Percentiles rank a stretch among this genome's conserved stretches.
Evolutionary conservation across 257 asterid species (phyloP).

Genomic region (Solanum pimpinellifolium): DNA sequence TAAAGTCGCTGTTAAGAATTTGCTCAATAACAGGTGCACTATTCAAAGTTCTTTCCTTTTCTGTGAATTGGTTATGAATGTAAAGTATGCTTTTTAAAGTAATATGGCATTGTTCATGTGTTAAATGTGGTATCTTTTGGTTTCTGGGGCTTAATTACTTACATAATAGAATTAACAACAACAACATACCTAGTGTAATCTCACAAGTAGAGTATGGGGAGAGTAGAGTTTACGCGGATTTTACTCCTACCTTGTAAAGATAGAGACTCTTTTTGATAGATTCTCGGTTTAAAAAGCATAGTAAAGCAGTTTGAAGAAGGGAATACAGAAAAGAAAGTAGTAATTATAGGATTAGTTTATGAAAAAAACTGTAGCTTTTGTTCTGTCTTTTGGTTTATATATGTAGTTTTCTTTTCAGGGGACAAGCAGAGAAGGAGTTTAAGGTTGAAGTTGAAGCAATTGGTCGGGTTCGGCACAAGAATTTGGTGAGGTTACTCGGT

Average conservation of each 20-base stretch:
- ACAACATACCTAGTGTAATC: not conserved
- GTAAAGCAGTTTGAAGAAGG: not conserved
- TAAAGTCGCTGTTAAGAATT: constrained; percentile 68
- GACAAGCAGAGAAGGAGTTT: constrained; percentile 92
- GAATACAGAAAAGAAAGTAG: not conserved
- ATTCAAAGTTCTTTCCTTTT: not conserved
- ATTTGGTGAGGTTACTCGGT: constrained; percentile 84
- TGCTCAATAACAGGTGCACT: constrained; percentile 76
- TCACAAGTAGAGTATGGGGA: not conserved
- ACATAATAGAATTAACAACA: not conserved
- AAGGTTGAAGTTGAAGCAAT: constrained; percentile 94
- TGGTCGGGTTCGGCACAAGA: constrained; percentile 87
- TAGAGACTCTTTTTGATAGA: not conserved
- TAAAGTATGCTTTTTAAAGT: not conserved
- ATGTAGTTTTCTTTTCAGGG: constrained; percentile 28
- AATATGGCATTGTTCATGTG: not conserved
- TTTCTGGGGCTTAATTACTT: not conserved
- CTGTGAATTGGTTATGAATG: not conserved
- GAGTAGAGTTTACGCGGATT: not conserved
- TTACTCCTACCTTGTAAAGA: not conserved
- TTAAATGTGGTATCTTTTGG: not conserved
- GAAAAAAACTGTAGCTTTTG: not conserved
- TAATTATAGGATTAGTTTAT: not conserved
- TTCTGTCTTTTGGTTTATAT: not conserved
- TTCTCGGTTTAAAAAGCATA: not conserved